phyloP scores from a whole-genome alignment of 805 yeast genomes.

The Suhomyces sp. region DNA sequence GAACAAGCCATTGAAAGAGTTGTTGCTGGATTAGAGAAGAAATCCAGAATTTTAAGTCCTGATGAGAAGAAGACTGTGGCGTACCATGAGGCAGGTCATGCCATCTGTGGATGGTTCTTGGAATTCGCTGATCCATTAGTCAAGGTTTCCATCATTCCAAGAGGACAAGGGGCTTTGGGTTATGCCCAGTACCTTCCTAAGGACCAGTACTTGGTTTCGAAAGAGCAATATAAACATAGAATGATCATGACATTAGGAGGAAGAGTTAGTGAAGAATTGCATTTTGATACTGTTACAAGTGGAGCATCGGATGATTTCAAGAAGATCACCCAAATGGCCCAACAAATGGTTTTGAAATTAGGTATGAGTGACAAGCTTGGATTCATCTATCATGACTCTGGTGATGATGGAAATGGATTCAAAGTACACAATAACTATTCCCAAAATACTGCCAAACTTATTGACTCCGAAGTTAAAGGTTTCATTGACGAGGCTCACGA shows the following conservation, averaged over 20 bases:
- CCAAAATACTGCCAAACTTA: slow-evolving; percentile 64
- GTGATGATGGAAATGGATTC: slow-evolving; percentile 44
- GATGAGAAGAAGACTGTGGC: slow-evolving; percentile 86
- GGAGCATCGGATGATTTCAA: slow-evolving; percentile 94
- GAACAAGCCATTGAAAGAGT: slow-evolving; percentile 94
- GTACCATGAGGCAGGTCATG: slow-evolving; percentile 96
- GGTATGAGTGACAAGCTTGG: slow-evolving; percentile 90
- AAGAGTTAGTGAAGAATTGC: slow-evolving; percentile 85
- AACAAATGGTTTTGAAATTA: slow-evolving; percentile 80
- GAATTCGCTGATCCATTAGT: slow-evolving; percentile 86
- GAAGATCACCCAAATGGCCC: slow-evolving; percentile 86
- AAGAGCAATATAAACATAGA: slow-evolving; percentile 73
- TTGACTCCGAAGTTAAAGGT: slow-evolving; percentile 68
- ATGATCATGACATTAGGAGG: slow-evolving; percentile 97
- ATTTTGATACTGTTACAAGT: slow-evolving; percentile 82
- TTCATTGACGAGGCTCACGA: slow-evolving; percentile 65
- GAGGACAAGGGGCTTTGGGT: slow-evolving; percentile 95
- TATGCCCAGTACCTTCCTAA: slow-evolving; percentile 94
- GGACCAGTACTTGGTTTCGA: slow-evolving; percentile 76
- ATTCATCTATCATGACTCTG: slow-evolving; percentile 53
- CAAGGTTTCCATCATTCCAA: slow-evolving; percentile 91
- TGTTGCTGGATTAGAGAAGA: slow-evolving; percentile 90
- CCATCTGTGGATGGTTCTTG: slow-evolving; percentile 92
- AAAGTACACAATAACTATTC: slow-evolving; percentile 63
- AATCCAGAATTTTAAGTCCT: slow-evolving; percentile 71